Base-by-base conservation (phyloP, 139 green algal species). In the Auxenochlorella protothecoides region DNA sequence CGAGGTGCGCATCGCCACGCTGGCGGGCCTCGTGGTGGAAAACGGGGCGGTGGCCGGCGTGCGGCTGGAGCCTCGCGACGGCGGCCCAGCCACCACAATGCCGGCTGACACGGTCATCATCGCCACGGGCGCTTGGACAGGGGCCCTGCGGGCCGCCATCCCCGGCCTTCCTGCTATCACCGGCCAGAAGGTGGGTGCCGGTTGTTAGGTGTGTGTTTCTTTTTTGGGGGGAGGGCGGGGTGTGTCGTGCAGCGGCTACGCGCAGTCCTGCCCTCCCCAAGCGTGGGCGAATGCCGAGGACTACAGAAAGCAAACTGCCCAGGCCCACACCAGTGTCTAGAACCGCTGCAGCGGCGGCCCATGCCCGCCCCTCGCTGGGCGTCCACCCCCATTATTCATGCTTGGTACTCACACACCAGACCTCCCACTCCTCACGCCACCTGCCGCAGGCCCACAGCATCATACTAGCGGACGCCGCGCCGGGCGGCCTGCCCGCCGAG, bases 71-170 rank as follows among this genome's bases (percentile, higher is more conserved):
- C 54, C 63, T 27, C 11, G 59, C 12, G 51, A 3, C 44, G 72
- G 27, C 12, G 64, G 69, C 2, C 14, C 75, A 12, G 69, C 78
- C 59, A 44, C 5, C 4, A 7, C 53, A 3, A 3, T 77, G 63
- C n/a, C 64, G n/a, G 88, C 85, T 13, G 85, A 90, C 70, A 75
- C 69, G 6, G 84, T 90, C 27, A 83, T 96, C 10, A 67, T 96
- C 5, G 86, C 86, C 0, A 88, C 93, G 85, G 89, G 89, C 3
- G 87, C 86, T 5, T 95, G 89, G 89, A 85, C 78, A 0, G 72
- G 55, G 53, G 59, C 79, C 12, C 83, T 72, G 56, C 52, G 15
- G 9, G 6, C 15, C 11, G 88, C 83, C 84, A 70, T 94, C 64
- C 78, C 78, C 3, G 52, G 53, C 12, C 51, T 85, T 27, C 70